Percentiles rank a stretch among this genome's conserved stretches.
phyloP scores from a whole-genome alignment of 2,329 filamentous ascomycete species.

The Alternaria conjuncta region DNA sequence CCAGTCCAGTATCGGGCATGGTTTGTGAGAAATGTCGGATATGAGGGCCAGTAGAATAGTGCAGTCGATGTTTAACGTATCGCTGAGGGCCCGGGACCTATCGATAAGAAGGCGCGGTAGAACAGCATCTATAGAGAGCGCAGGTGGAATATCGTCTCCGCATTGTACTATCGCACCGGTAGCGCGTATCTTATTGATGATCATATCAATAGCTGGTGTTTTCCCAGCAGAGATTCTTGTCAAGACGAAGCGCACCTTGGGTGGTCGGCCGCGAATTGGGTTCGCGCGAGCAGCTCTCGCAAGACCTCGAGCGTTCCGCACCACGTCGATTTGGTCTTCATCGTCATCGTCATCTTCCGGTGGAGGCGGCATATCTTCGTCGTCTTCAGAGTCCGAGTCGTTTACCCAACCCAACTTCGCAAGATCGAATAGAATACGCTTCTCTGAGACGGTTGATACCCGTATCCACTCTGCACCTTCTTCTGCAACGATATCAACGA shows the following conservation, averaged over 20 bases:
- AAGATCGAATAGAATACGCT: conserved; percentile 69
- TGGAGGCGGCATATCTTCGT: conserved; percentile 48
- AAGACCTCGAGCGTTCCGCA: conserved; percentile 66
- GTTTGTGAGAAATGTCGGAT: conserved; percentile 73
- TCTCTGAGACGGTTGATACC: conserved; percentile 69
- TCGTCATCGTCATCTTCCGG: conserved; percentile 56
- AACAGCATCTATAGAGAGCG: conserved; percentile 31
- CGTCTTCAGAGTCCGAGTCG: conserved; percentile 52
- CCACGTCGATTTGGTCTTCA: conserved; percentile 61
- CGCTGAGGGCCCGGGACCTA: conserved; percentile 48
- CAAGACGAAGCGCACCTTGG: conserved; percentile 65
- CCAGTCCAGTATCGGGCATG: conserved; percentile 56
- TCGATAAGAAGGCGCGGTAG: conserved; percentile 48
- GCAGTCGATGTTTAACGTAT: conserved; percentile 66
- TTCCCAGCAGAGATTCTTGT: conserved; percentile 62
- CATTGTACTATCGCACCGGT: conserved; percentile 53
- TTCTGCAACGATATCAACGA: conserved; percentile 69
- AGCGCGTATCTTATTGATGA: conserved; percentile 63
- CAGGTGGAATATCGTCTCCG: conserved; percentile 32
- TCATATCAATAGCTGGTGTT: conserved; percentile 61
- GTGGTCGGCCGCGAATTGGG: conserved; percentile 65
- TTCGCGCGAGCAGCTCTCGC: conserved; percentile 63
- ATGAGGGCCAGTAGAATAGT: conserved; percentile 75
- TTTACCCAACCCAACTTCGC: conserved; percentile 70
- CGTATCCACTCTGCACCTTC: conserved; percentile 72